Conservation (phyloP, 2,329 filamentous ascomycete species). For the Diaporthe humulicola region DNA sequence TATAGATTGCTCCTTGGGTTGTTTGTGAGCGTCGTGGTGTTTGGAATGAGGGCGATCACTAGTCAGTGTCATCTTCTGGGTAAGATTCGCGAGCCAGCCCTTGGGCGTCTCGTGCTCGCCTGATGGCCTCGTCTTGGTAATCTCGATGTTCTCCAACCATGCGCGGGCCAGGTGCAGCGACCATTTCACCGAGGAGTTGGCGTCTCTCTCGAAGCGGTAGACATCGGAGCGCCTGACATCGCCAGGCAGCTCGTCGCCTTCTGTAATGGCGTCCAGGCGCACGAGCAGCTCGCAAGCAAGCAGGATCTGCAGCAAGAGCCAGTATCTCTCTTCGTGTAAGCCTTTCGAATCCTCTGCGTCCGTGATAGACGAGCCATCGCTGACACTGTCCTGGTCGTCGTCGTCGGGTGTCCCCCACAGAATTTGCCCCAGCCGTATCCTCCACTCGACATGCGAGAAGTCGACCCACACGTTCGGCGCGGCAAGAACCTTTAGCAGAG, state of each 20-base stretch:
- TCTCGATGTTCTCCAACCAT: constrained; percentile 77
- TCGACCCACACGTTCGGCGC: constrained; percentile 79
- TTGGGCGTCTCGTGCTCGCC: constrained; percentile 45
- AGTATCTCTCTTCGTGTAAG: constrained; percentile 73
- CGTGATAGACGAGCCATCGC: constrained; percentile 65
- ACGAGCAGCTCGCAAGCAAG: constrained; percentile 75
- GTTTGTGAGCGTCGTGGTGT: constrained; percentile 54
- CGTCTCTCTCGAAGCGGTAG: constrained; percentile 72
- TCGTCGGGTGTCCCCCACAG: constrained; percentile 72
- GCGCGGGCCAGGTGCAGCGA: constrained; percentile 73
- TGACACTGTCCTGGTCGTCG: constrained; percentile 66
- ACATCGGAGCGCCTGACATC: constrained; percentile 69
- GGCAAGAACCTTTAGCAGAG: constrained; percentile 74
- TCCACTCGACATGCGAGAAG: constrained; percentile 81
- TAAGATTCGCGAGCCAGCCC: constrained; percentile 71
- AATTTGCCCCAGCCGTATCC: constrained; percentile 79
- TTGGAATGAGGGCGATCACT: constrained; percentile 47
- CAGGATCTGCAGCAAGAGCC: constrained; percentile 75
- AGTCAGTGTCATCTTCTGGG: constrained; percentile 64
- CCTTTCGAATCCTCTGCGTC: constrained; percentile 63
- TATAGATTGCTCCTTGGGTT: constrained; percentile 51
- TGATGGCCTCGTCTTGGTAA: constrained; percentile 60
- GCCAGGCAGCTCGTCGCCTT: constrained; percentile 69
- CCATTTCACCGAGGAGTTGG: constrained; percentile 75
- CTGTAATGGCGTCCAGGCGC: constrained; percentile 73